Percentiles rank a stretch among this genome's conserved stretches.
phyloP scores from a whole-genome alignment of 2,329 filamentous ascomycete genomes.

The Talaromyces sp. region DNA sequence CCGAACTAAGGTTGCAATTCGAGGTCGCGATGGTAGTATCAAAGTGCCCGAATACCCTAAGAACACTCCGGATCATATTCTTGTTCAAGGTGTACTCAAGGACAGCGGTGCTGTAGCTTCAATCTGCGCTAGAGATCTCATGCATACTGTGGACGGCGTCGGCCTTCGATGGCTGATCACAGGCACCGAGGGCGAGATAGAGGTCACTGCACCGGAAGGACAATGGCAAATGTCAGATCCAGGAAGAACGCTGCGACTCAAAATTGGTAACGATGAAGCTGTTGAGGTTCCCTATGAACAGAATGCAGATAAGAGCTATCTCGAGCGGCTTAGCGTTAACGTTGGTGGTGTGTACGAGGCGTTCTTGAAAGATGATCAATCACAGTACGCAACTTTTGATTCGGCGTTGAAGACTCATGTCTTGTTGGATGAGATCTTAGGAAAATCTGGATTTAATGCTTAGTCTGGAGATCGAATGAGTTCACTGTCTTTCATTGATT shows the following conservation, averaged over 20 bases:
- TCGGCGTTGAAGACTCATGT: conserved; percentile 7
- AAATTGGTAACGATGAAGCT: conserved; percentile 1
- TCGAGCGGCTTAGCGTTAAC: conserved; percentile 1
- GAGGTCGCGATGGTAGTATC: neutral
- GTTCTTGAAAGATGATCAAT: conserved; percentile 4
- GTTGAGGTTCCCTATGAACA: neutral
- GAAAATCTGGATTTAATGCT: neutral
- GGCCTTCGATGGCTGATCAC: conserved; percentile 12
- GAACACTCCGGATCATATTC: conserved; percentile 11
- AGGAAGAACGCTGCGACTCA: conserved; percentile 1
- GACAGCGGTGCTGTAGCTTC: conserved; percentile 14
- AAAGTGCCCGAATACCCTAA: neutral
- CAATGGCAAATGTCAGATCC: conserved; percentile 10
- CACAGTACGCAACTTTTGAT: conserved; percentile 8
- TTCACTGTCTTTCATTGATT: neutral
- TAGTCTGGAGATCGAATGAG: neutral
- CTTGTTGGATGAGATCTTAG: conserved; percentile 4
- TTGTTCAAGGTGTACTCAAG: conserved; percentile 6
- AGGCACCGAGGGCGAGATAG: conserved; percentile 13
- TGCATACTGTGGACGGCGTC: conserved; percentile 3
- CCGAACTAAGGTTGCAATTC: neutral
- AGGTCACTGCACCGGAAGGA: conserved; percentile 3
- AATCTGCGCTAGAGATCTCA: neutral
- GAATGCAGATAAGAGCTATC: conserved; percentile 1
- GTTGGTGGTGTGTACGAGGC: conserved; percentile 10